Percentiles rank a stretch among this genome's conserved stretches.
phyloP scores from a whole-genome alignment of 768 basidiomycete genomes.

The Baorangia bicolor region DNA sequence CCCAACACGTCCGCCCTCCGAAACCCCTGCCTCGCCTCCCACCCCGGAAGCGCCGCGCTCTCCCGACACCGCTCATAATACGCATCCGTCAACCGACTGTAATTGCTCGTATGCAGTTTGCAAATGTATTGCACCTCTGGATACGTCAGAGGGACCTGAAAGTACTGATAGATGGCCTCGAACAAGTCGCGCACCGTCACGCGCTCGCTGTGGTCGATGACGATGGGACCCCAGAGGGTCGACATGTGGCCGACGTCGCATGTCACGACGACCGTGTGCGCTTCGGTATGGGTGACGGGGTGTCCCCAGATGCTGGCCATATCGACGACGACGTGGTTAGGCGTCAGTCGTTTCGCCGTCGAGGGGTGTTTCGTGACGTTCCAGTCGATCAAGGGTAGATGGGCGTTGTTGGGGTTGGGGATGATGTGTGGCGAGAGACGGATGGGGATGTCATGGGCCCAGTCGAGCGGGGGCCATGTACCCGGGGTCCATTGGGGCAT shows the following conservation, averaged over 20 bases:
- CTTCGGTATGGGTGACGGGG: conserved; percentile 22
- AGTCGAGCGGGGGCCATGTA: conserved; percentile 29
- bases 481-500: conserved; percentile 29
- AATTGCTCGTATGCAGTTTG: conserved; percentile 17
- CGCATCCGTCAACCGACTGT: conserved; percentile 24
- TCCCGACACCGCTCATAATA: conserved; percentile 38
- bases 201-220: conserved; percentile 33
- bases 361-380: conserved; percentile 36
- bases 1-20: conserved; percentile 53
- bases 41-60: conserved; percentile 39
- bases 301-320: conserved; percentile 17
- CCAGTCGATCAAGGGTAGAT: conserved; percentile 35
- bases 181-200: conserved; percentile 48
- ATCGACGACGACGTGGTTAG: conserved; percentile 25
- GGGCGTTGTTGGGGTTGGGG: conserved; percentile 32
- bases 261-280: conserved; percentile 22
- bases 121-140: conserved; percentile 27
- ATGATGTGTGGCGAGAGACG: conserved; percentile 28
- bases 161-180: conserved; percentile 47
- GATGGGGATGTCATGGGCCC: conserved; percentile 21
- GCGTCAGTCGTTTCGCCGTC: conserved; percentile 31
- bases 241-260: conserved; percentile 25
- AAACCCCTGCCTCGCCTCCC: conserved; percentile 41
- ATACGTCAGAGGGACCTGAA: conserved; percentile 42
- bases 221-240: conserved; percentile 49